Conservation (phyloP, 2,329 filamentous ascomycete species). For the Sphaerostilbella broomeana region DNA sequence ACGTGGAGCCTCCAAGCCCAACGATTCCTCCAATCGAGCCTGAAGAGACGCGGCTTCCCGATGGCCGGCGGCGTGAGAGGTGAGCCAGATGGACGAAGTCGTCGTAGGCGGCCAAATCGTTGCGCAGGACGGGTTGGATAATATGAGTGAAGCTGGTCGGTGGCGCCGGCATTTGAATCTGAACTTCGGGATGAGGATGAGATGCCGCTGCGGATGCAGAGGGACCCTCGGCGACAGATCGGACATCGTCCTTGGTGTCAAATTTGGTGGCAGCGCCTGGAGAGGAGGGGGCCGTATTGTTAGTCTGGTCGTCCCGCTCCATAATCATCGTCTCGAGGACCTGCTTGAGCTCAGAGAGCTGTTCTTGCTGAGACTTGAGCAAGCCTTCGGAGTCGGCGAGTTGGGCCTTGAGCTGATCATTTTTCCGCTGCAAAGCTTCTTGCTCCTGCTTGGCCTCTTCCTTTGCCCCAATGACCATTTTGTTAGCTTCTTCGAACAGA, state of each 20-base stretch:
- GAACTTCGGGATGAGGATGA: slow-evolving; percentile 26
- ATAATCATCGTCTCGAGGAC: slow-evolving; percentile 84
- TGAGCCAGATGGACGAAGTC: slow-evolving; percentile 77
- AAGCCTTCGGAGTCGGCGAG: slow-evolving; percentile 80
- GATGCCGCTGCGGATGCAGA: slow-evolving; percentile 22
- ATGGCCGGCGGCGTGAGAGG: slow-evolving; percentile 55
- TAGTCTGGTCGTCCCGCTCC: slow-evolving; percentile 64
- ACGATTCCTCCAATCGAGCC: slow-evolving; percentile 55
- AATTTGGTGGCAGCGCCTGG: slow-evolving; percentile 67
- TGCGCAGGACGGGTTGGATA: slow-evolving; percentile 74
- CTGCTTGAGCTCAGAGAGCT: slow-evolving; percentile 81
- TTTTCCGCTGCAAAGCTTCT: slow-evolving; percentile 73
- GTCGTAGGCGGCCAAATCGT: slow-evolving; percentile 71
- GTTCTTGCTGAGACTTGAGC: slow-evolving; percentile 85
- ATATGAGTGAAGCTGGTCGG: slow-evolving; percentile 74
- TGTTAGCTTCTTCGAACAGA: slow-evolving; percentile 97
- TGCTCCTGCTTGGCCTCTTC: slow-evolving; percentile 82
- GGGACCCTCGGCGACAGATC: slow-evolving; percentile 22
- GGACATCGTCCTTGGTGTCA: slow-evolving; percentile 49
- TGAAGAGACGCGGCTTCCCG: slow-evolving; percentile 61
- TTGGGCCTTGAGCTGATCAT: slow-evolving; percentile 80
- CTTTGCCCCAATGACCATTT: slow-evolving; percentile 86
- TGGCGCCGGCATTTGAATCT: slow-evolving; percentile 46
- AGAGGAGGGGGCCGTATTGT: slow-evolving; percentile 73
- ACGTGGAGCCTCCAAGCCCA: slow-evolving; percentile 40